Conservation (phyloP, 306 rosid genomes). For the Bauhinia variegata region DNA sequence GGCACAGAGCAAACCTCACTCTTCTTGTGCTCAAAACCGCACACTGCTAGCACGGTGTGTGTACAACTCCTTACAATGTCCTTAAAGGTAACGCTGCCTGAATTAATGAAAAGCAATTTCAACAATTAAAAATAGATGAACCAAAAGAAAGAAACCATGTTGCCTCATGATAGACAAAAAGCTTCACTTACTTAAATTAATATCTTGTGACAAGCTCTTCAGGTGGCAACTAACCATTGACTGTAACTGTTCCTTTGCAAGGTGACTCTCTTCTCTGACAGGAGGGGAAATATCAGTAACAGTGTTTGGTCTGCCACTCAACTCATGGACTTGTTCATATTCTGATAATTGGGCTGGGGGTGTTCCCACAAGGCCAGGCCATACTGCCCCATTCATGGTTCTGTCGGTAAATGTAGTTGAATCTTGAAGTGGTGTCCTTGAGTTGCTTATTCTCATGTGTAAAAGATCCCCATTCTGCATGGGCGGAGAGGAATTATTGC, state of each 20-base stretch:
- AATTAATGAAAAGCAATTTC: slow-evolving; percentile 38
- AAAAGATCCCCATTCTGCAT: slow-evolving; percentile 50
- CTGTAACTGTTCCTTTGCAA: slow-evolving; percentile 69
- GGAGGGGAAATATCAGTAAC: slow-evolving; percentile 40
- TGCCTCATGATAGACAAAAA: slow-evolving; percentile 30
- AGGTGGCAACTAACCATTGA: slow-evolving; percentile 65
- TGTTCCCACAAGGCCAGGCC: slow-evolving; percentile 58
- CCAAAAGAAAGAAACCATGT: slow-evolving; percentile 7
- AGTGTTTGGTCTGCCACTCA: slow-evolving; percentile 48
- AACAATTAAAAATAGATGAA: slow-evolving; percentile 23
- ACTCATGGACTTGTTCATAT: slow-evolving; percentile 55
- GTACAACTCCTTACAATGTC: slow-evolving; percentile 62
- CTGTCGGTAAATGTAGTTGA: slow-evolving; percentile 42
- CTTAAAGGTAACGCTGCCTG: slow-evolving; percentile 58
- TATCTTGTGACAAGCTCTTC: slow-evolving; percentile 55
- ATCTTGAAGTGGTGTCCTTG: slow-evolving; percentile 53
- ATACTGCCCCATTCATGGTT: slow-evolving; percentile 41
- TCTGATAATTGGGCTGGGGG: slow-evolving; percentile 45
- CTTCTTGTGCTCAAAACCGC: slow-evolving; percentile 67
- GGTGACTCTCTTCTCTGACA: slow-evolving; percentile 45
- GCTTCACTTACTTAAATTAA: slow-evolving; percentile 56
- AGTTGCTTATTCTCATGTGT: slow-evolving; percentile 46
- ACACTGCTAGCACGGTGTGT: slow-evolving; percentile 71
- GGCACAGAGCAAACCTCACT: slow-evolving; percentile 57
- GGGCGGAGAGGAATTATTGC: slow-evolving; percentile 50